Conservation (phyloP, 1,284 basidiomycete genomes). For the Malassezia sympodialis region DNA sequence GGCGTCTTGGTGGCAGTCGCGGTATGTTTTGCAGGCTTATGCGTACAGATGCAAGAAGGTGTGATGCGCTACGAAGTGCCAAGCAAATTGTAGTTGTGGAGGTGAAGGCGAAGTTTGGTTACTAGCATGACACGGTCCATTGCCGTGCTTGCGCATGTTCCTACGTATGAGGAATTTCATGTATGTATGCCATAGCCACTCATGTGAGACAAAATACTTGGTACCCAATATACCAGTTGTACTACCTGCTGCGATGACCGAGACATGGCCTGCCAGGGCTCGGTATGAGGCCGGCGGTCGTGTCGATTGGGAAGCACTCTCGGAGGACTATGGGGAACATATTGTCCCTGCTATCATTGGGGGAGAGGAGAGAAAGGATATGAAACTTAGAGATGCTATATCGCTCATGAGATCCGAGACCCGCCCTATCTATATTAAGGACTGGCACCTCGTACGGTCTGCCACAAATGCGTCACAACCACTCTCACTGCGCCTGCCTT, state of each 20-base stretch:
- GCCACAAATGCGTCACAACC: conserved; percentile 19
- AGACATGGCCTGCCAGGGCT: conserved; percentile 10
- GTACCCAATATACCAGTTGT: conserved; percentile 28
- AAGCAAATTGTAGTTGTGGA: background rate
- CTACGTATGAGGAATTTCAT: conserved; percentile 24
- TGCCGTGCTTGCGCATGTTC: conserved; percentile 13
- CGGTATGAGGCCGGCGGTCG: background rate
- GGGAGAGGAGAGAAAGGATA: conserved; percentile 13
- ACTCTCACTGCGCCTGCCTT: conserved; percentile 43
- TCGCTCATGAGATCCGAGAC: conserved; percentile 14
- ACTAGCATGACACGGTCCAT: background rate
- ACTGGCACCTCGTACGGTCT: conserved; percentile 53
- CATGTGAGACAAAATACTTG: conserved; percentile 12
- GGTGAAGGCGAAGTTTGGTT: background rate
- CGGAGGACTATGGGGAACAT: conserved; percentile 19
- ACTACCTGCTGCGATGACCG: conserved; percentile 19
- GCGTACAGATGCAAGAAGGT: conserved; percentile 13
- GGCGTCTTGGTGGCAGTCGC: conserved; percentile 39
- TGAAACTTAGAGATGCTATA: conserved; percentile 20
- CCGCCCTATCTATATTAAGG: conserved; percentile 52
- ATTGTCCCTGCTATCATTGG: conserved; percentile 19
- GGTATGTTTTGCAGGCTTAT: conserved; percentile 11
- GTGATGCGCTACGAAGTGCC: conserved; percentile 6
- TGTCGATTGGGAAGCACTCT: conserved; percentile 20
- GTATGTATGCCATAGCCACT: conserved; percentile 6